Conservation (phyloP, 2,329 filamentous ascomycete species). For the Colletotrichum sp. region DNA sequence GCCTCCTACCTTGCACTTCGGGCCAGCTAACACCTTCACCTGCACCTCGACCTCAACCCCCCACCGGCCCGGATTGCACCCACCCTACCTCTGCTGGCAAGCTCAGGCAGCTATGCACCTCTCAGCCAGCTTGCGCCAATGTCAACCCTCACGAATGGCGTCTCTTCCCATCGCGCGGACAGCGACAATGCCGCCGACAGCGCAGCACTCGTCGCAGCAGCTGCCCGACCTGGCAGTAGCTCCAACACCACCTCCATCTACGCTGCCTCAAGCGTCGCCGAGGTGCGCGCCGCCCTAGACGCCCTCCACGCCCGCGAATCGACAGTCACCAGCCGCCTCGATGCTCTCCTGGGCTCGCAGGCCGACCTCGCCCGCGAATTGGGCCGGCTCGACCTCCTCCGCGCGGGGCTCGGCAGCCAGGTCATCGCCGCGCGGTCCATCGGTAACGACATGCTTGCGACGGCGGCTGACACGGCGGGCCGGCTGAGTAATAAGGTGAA, state of each 20-base stretch:
- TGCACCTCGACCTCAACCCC: slow-evolving; percentile 3
- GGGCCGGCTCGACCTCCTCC: slow-evolving; percentile 84
- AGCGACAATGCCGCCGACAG: slow-evolving; percentile 31
- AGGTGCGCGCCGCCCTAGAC: slow-evolving; percentile 79
- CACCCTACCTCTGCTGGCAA: slow-evolving; percentile 22
- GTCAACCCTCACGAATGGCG: slow-evolving; percentile 53
- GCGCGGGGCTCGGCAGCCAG: slow-evolving; percentile 87
- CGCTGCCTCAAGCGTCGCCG: slow-evolving; percentile 75
- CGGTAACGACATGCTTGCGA: slow-evolving; percentile 88
- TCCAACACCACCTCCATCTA: slow-evolving; percentile 51
- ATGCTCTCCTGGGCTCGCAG: slow-evolving; percentile 80
- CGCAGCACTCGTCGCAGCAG: slow-evolving; percentile 18
- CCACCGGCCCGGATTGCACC: slow-evolving; percentile 17
- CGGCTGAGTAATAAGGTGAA: slow-evolving; percentile 88
- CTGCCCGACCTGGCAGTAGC: slow-evolving; percentile 1
- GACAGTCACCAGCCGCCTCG: slow-evolving; percentile 74
- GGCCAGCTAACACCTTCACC: slow-evolving; percentile 22
- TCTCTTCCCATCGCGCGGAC: slow-evolving; percentile 35
- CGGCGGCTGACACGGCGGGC: slow-evolving; percentile 83
- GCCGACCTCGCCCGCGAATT: slow-evolving; percentile 87
- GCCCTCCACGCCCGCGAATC: slow-evolving; percentile 79
- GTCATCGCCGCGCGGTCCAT: slow-evolving; percentile 83
- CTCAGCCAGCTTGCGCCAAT: slow-evolving; percentile 46
- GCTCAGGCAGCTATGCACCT: slow-evolving; percentile 47
- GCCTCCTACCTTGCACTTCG: slow-evolving; percentile 9